Evolutionary conservation across 2,329 filamentous ascomycete species (phyloP).

Genomic region (Talaromyces sp.): DNA sequence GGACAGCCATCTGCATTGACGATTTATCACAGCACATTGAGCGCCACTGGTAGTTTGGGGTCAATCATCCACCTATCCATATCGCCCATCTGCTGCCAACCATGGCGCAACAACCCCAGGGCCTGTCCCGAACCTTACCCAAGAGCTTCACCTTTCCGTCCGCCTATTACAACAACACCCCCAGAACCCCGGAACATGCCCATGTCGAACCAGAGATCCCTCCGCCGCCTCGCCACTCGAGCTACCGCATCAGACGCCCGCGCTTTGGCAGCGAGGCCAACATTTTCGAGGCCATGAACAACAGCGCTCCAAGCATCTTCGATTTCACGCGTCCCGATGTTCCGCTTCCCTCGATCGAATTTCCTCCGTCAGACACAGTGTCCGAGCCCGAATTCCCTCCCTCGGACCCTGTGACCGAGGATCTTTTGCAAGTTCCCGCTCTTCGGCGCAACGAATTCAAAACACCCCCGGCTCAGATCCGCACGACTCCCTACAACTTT

Average conservation of each 20-base stretch:
- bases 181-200: slow-evolving; percentile 40
- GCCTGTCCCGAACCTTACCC: slow-evolving; percentile 41
- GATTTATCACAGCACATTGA: background rate
- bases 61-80: background rate
- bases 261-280: slow-evolving; percentile 35
- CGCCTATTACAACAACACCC: slow-evolving; percentile 25
- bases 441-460: slow-evolving; percentile 33
- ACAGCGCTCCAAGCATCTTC: slow-evolving; percentile 30
- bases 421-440: slow-evolving; percentile 36
- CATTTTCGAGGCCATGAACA: slow-evolving; percentile 28
- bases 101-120: slow-evolving; percentile 35
- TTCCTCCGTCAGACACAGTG: slow-evolving; percentile 23
- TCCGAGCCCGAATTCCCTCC: slow-evolving; percentile 21
- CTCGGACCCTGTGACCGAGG: slow-evolving; percentile 23
- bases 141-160: slow-evolving; percentile 44
- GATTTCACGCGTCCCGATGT: slow-evolving; percentile 31
- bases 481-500: slow-evolving; percentile 29
- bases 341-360: slow-evolving; percentile 40
- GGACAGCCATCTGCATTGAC: background rate
- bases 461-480: slow-evolving; percentile 43
- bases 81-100: slow-evolving; percentile 8
- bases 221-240: slow-evolving; percentile 42
- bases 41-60: background rate
- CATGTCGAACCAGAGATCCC: slow-evolving; percentile 35
- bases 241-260: slow-evolving; percentile 35